Evolutionary conservation across 257 asterid species (phyloP).

Genomic region (Eucommia ulmoides): DNA sequence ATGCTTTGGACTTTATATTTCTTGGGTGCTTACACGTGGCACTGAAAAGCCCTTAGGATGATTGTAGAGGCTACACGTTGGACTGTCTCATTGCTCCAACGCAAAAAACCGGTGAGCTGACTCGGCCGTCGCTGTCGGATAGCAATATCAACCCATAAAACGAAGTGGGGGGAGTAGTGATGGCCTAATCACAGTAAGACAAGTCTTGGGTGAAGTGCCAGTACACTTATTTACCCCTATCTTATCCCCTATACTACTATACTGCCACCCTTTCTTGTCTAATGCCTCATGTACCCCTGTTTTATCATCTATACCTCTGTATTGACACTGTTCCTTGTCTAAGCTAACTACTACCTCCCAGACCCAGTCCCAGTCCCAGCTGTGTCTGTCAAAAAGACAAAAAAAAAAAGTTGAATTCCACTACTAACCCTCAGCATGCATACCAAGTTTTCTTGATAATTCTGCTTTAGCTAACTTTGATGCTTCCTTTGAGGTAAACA

Average conservation of each 20-base stretch:
- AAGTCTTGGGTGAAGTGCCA: not conserved
- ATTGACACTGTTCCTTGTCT: not conserved
- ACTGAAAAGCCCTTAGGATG: not conserved
- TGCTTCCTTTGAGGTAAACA: no score
- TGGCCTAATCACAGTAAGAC: slow-evolving; percentile 16
- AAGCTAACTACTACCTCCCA: not conserved
- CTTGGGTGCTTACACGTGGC: not conserved
- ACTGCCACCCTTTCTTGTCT: not conserved
- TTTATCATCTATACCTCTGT: no score
- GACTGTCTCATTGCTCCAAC: slow-evolving; percentile 4
- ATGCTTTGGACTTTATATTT: no score
- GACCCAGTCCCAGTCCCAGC: not conserved
- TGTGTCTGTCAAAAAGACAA: no score
- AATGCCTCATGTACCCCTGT: not conserved
- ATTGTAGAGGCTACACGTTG: slow-evolving; percentile 7
- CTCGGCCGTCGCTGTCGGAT: slow-evolving; percentile 17
- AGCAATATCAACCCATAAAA: not conserved
- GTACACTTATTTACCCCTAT: not conserved
- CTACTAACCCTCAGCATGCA: not conserved
- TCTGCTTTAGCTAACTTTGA: no score
- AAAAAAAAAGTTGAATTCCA: not conserved
- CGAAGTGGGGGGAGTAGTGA: slow-evolving; percentile 5
- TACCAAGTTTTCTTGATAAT: not conserved
- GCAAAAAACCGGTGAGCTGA: slow-evolving; percentile 12
- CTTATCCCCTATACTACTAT: not conserved